A percentile compares a stretch with the other conserved stretches of the same genome.
phyloP scores from a whole-genome alignment of 768 basidiomycete genomes.

The Leucogyrophana mollusca region DNA sequence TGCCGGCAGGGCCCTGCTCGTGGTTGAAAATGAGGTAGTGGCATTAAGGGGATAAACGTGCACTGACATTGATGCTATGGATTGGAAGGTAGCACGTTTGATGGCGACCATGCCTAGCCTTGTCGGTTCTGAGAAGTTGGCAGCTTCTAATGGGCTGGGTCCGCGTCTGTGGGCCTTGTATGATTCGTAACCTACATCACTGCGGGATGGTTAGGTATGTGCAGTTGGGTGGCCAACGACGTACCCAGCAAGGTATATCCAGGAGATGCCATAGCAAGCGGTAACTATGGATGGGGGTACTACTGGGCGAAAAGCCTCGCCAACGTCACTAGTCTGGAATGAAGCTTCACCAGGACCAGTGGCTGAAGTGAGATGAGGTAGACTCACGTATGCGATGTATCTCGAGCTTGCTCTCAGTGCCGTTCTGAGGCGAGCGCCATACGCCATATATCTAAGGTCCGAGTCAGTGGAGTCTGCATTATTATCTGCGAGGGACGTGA shows the following conservation, averaged over 20 bases:
- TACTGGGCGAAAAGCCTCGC: constrained; percentile 81
- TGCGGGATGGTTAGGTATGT: constrained; percentile 11
- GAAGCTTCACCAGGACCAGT: constrained; percentile 14
- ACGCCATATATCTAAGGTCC: constrained; percentile 70
- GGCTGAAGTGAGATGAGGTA: neutral
- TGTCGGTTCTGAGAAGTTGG: constrained; percentile 66
- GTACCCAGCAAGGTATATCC: constrained; percentile 73
- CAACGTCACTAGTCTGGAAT: constrained; percentile 72
- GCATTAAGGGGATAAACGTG: constrained; percentile 7
- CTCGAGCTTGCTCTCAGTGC: constrained; percentile 67
- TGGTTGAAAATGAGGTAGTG: neutral
- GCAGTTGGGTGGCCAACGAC: constrained; percentile 8
- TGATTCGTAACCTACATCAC: constrained; percentile 77
- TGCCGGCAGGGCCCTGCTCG: constrained; percentile 71
- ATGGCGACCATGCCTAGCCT: constrained; percentile 69
- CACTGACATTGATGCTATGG: constrained; percentile 76
- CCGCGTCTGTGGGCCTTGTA: constrained; percentile 74
- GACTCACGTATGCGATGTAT: constrained; percentile 75
- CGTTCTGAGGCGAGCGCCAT: constrained; percentile 75
- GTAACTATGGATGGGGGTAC: constrained; percentile 70
- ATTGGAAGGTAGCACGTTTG: constrained; percentile 78
- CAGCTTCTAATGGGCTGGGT: constrained; percentile 65
- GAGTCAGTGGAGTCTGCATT: constrained; percentile 68
- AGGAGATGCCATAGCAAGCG: constrained; percentile 79
- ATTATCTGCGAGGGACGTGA: constrained; percentile 59